A percentile compares a stretch with the other conserved stretches of the same genome.
phyloP scores from a whole-genome alignment of 768 basidiomycete genomes.

The Imleria badia region DNA sequence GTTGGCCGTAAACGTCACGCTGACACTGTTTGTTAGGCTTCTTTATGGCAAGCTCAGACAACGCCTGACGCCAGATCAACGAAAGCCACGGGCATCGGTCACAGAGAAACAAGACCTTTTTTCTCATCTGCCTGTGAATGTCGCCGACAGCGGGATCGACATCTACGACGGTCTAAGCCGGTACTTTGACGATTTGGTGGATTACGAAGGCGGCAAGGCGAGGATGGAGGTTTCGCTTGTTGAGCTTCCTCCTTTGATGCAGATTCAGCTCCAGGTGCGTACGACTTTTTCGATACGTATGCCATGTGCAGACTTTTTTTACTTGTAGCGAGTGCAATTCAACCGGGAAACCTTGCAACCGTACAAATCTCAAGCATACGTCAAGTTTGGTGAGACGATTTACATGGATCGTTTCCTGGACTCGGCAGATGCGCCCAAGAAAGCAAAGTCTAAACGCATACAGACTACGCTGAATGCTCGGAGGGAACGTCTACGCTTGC shows the following conservation, averaged over 20 bases:
- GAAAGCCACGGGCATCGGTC: conserved; percentile 50
- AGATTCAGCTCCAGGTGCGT: conserved; percentile 91
- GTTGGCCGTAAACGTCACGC: neutral
- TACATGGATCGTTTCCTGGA: conserved; percentile 93
- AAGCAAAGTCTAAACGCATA: conserved; percentile 64
- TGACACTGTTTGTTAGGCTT: conserved; percentile 42
- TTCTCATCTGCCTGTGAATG: conserved; percentile 92
- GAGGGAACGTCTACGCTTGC: conserved; percentile 64
- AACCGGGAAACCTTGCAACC: conserved; percentile 88
- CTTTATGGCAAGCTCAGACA: conserved; percentile 91
- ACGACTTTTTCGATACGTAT: neutral
- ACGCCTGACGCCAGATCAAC: conserved; percentile 41
- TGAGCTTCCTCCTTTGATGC: conserved; percentile 85
- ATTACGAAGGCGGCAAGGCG: conserved; percentile 84
- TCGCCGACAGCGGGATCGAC: conserved; percentile 84
- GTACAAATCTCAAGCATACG: conserved; percentile 95
- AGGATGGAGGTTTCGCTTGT: conserved; percentile 86
- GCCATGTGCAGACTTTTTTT: neutral
- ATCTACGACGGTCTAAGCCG: conserved; percentile 91
- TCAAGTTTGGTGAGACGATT: conserved; percentile 84
- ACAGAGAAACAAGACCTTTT: conserved; percentile 92
- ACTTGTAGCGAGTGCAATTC: conserved; percentile 82
- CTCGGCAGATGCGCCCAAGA: conserved; percentile 68
- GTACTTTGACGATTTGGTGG: conserved; percentile 87
- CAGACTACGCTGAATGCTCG: conserved; percentile 62